Conservation (phyloP, 2,329 filamentous ascomycete genomes). For the Paracorniculantispora psalliotae region DNA sequence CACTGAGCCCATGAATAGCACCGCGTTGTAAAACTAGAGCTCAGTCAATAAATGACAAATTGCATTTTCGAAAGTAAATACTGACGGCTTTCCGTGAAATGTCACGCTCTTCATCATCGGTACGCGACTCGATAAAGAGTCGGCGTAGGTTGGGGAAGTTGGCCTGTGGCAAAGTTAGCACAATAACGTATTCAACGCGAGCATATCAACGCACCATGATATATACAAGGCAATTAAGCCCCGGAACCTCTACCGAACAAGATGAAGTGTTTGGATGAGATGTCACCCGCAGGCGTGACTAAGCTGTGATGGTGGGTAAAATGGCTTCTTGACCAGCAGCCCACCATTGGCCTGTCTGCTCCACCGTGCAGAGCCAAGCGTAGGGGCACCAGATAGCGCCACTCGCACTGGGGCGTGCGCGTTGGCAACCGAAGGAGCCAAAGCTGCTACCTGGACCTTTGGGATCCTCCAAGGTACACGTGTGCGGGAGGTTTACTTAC, state of each 20-base stretch:
- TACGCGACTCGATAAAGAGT: constrained; percentile 89
- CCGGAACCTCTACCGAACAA: background rate
- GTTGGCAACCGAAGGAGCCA: background rate
- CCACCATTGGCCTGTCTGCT: background rate
- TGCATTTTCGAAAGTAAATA: background rate
- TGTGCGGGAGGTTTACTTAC: constrained; percentile 8
- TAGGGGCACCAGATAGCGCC: constrained; percentile 9
- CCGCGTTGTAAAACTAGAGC: constrained; percentile 91
- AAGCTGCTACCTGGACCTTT: constrained; percentile 1
- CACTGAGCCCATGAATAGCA: constrained; percentile 93
- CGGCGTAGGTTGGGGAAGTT: constrained; percentile 91
- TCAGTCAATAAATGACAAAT: background rate
- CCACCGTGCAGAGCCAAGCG: constrained; percentile 3
- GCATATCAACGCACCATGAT: background rate
- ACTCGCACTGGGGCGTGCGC: background rate
- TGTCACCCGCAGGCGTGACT: constrained; percentile 7
- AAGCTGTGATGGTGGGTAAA: constrained; percentile 2
- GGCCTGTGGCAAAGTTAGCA: constrained; percentile 41
- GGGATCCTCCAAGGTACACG: constrained; percentile 11
- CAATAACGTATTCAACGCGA: too few relatives aligned
- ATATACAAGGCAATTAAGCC: constrained; percentile 1
- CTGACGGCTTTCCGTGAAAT: constrained; percentile 89
- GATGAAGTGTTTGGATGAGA: background rate
- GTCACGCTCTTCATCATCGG: constrained; percentile 88
- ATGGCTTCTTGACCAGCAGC: background rate